These are phyloP conservation scores for Penicillium sp. DNA, from an alignment of 2,329 filamentous ascomycete species.

Conservation along the genomic window DNA sequence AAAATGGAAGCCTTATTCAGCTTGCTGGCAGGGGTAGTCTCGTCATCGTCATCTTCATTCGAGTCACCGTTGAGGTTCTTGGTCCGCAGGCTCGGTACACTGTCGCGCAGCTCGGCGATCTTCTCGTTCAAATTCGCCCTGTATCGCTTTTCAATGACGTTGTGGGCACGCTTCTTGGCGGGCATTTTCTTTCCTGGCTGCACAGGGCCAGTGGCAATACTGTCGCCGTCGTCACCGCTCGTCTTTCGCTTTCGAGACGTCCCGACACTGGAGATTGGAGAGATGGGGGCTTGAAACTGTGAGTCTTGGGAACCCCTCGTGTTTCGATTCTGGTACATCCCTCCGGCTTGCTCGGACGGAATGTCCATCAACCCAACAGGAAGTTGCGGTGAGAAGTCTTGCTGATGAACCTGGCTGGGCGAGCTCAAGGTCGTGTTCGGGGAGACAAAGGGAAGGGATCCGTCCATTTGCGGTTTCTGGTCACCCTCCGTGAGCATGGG, in stretches of 20 bases:
- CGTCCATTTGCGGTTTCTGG: conserved; percentile 23
- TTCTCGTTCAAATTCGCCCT: conserved; percentile 96
- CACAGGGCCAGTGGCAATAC: conserved; percentile 27
- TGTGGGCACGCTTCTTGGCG: conserved; percentile 90
- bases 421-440: conserved; percentile 23
- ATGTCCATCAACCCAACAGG: conserved; percentile 30
- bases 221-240: conserved; percentile 49
- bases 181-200: conserved; percentile 49
- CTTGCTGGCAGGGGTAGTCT: conserved; percentile 83
- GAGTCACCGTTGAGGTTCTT: conserved; percentile 45
- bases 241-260: conserved; percentile 63
- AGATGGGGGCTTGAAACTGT: conserved; percentile 17
- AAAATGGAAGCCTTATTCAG: conserved; percentile 96
- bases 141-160: conserved; percentile 97
- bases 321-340: background rate
- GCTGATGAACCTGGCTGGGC: conserved; percentile 18
- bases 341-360: conserved; percentile 17
- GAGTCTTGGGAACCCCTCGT: conserved; percentile 3
- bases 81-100: conserved; percentile 83
- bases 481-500: conserved; percentile 28
- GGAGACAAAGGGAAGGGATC: conserved; percentile 24
- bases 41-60: conserved; percentile 65
- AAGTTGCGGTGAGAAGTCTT: conserved; percentile 30
- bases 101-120: conserved; percentile 85
- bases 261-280: conserved; percentile 24